These are phyloP conservation scores for Diversispora eburnea DNA, from an alignment of 192 early-diverging fungal species.

Conservation along the genomic window DNA sequence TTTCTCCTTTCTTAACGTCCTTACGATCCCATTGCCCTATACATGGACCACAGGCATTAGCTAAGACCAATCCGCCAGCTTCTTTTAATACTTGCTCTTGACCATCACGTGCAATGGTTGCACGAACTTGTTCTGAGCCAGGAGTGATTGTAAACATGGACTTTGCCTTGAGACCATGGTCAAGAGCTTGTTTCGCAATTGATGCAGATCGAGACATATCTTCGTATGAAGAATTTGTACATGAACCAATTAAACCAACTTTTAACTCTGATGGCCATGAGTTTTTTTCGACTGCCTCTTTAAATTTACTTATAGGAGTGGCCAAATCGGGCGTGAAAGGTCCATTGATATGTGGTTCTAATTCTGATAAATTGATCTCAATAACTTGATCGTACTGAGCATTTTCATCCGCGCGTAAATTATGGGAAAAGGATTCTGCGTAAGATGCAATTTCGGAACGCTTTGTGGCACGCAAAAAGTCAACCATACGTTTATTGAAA, in stretches of 20 bases:
- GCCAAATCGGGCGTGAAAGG: constrained; percentile 95
- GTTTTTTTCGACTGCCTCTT: constrained; percentile 79
- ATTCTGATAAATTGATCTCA: constrained; percentile 87
- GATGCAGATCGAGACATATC: constrained; percentile 94
- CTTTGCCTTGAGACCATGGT: constrained; percentile 78
- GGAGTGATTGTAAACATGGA: constrained; percentile 88
- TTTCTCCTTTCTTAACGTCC: constrained; percentile 93
- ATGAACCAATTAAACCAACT: constrained; percentile 93
- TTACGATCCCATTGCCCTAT: constrained; percentile 99
- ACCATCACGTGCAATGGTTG: constrained; percentile 92
- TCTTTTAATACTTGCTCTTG: constrained; percentile 70
- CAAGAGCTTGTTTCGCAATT: constrained; percentile 78
- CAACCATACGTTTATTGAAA: constrained; percentile 86
- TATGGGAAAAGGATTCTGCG: constrained; percentile 80
- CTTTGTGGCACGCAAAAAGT: constrained; percentile 85
- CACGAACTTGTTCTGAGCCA: constrained; percentile 96
- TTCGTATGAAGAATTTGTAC: constrained; percentile 99
- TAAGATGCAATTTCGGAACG: constrained; percentile 76
- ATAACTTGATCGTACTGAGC: constrained; percentile 90
- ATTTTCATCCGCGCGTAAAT: constrained; percentile 83
- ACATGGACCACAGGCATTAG: constrained; percentile 98
- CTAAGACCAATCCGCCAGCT: constrained; percentile 84
- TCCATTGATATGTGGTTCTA: constrained; percentile 97
- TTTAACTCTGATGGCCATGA: constrained; percentile 86
- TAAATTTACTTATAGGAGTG: constrained; percentile 91